Conservation (phyloP, 495 filamentous ascomycete genomes). For the Penicillium silybi region DNA sequence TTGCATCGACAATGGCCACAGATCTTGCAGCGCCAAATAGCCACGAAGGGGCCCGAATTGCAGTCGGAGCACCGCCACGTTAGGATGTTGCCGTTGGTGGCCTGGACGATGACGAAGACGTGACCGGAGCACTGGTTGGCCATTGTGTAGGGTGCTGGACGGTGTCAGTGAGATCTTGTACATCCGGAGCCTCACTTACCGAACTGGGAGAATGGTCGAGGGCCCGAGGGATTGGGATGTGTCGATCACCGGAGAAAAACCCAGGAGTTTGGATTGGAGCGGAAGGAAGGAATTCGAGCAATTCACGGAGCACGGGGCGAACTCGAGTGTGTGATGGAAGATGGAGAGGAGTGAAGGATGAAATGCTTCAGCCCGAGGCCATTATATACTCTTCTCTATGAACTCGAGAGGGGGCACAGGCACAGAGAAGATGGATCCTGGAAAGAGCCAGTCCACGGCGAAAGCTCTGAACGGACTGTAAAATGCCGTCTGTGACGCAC, state of each 20-base stretch:
- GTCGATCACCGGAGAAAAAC: conserved; percentile 23
- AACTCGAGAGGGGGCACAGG: neutral
- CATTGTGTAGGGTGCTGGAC: conserved; percentile 22
- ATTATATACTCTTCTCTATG: conserved; percentile 20
- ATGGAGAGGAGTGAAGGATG: neutral
- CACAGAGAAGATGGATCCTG: conserved; percentile 3
- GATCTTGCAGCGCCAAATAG: conserved; percentile 49
- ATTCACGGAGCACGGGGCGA: neutral
- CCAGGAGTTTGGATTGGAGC: conserved; percentile 4
- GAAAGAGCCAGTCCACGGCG: conserved; percentile 10
- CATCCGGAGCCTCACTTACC: conserved; percentile 20
- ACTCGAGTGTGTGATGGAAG: conserved; percentile 1
- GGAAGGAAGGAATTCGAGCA: neutral
- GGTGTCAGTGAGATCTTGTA: conserved; percentile 11
- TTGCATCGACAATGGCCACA: conserved; percentile 46
- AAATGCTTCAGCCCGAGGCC: conserved; percentile 2
- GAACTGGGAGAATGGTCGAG: conserved; percentile 12
- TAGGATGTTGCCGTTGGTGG: conserved; percentile 46
- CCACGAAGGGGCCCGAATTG: conserved; percentile 46
- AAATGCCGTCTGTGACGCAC: conserved; percentile 18
- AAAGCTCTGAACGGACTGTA: conserved; percentile 12
- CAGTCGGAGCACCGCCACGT: conserved; percentile 49
- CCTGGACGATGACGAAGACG: conserved; percentile 42
- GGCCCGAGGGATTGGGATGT: conserved; percentile 22
- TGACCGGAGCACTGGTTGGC: conserved; percentile 48